phyloP scores from a whole-genome alignment of 2,329 filamentous ascomycete genomes.

The Incumbomyces lentus region DNA sequence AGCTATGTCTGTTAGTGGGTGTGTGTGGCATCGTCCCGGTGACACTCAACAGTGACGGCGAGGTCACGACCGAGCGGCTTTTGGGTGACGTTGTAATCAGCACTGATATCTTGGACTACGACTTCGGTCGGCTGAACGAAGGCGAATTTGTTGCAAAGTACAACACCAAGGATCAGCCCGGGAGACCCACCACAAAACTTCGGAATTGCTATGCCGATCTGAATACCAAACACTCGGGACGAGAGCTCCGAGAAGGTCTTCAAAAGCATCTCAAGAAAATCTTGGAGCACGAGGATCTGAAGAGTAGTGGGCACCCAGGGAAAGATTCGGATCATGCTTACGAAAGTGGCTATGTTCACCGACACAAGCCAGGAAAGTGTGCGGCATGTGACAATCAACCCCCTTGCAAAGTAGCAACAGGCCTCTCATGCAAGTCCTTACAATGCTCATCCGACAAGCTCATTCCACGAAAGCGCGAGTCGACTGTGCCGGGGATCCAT shows the following conservation, averaged over 20 bases:
- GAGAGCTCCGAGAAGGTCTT: conserved; percentile 4
- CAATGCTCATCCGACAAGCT: conserved; percentile 12
- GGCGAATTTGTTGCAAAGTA: conserved; percentile 13
- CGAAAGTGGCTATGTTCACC: not conserved
- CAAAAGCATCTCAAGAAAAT: conserved; percentile 3
- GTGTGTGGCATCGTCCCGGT: too few species aligned
- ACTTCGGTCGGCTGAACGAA: conserved; percentile 1
- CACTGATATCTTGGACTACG: conserved; percentile 19
- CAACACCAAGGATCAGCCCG: conserved; percentile 18
- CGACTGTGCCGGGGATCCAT: conserved; percentile 22
- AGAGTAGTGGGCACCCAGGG: conserved; percentile 1
- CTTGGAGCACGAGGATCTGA: conserved; percentile 7
- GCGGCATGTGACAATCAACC: not conserved
- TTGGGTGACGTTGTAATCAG: conserved; percentile 27
- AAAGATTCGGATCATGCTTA: not conserved
- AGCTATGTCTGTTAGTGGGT: too few species aligned
- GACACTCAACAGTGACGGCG: too few species aligned
- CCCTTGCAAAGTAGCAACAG: not conserved
- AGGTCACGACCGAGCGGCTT: conserved; percentile 19
- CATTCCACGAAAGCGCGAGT: conserved; percentile 7
- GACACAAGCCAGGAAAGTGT: not conserved
- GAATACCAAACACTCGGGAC: not conserved
- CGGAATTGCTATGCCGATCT: conserved; percentile 19
- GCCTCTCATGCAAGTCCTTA: conserved; percentile 11
- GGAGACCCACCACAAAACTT: conserved; percentile 23